Evolutionary conservation across 495 filamentous ascomycete species (phyloP).

Genomic region (Rostrohypoxylon terebratum): DNA sequence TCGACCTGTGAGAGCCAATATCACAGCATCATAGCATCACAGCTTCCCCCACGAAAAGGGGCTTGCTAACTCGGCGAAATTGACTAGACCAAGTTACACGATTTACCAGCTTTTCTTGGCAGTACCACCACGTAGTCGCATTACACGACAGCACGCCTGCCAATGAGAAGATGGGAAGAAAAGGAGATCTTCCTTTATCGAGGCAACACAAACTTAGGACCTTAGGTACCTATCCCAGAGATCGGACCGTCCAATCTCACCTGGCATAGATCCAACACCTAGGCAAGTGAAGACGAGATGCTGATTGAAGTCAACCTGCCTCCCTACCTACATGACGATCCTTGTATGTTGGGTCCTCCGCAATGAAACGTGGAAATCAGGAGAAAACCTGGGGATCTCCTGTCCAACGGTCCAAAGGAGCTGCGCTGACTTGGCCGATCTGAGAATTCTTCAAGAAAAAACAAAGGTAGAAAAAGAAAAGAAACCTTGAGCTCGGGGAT

Average conservation of each 20-base stretch:
- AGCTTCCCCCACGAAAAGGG: not conserved
- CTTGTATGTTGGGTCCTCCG: not conserved
- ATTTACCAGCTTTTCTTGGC: not conserved
- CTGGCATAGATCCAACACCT: not conserved
- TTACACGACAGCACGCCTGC: conserved; percentile 6
- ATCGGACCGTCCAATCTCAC: not conserved
- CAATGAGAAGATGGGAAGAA: conserved; percentile 4
- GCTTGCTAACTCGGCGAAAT: conserved; percentile 11
- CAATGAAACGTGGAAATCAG: not conserved
- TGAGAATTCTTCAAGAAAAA: not conserved
- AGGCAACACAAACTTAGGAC: not conserved
- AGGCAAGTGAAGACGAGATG: not conserved
- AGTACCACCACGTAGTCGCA: not conserved
- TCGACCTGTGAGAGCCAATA: not conserved
- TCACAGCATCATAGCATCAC: not conserved
- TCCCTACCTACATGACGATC: not conserved
- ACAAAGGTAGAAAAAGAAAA: no score
- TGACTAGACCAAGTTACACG: not conserved
- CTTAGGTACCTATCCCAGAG: not conserved
- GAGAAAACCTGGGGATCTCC: conserved; percentile 1
- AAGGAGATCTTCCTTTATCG: conserved; percentile 15
- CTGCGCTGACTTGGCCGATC: not conserved
- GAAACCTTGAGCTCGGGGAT: no score
- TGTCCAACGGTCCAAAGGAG: not conserved
- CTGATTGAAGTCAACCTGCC: not conserved